These are phyloP conservation scores for Euphorbia celastroides DNA, from an alignment of 441 rosid genomes.

Conservation along the genomic window DNA sequence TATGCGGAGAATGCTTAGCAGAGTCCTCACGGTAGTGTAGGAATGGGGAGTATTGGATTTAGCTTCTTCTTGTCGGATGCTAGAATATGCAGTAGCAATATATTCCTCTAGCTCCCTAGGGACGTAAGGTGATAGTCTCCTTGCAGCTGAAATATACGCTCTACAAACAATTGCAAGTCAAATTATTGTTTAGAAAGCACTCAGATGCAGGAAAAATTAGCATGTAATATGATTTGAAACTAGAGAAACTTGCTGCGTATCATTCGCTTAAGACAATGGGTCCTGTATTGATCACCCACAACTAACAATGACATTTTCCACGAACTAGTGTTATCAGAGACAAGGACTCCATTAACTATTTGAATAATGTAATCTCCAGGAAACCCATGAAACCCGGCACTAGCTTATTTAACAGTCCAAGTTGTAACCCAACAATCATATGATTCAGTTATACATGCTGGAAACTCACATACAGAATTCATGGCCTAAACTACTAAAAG, in stretches of 20 bases:
- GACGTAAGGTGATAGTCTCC: constrained; percentile 75
- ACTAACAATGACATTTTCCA: background rate
- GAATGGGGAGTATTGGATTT: constrained; percentile 87
- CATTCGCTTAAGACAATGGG: background rate
- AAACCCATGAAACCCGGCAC: background rate
- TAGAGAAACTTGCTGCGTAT: background rate
- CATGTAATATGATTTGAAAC: background rate
- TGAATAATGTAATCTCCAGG: background rate
- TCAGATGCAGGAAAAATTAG: constrained; percentile 1
- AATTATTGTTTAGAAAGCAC: constrained; percentile 8
- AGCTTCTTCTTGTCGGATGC: constrained; percentile 97
- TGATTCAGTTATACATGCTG: constrained; percentile 2
- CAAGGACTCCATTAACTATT: background rate
- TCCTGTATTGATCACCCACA: background rate
- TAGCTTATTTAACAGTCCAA: background rate
- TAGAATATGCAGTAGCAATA: constrained; percentile 86
- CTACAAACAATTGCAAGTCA: constrained; percentile 32
- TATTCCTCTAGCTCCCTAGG: constrained; percentile 94
- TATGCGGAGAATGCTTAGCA: constrained; percentile 93
- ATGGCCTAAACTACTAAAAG: background rate
- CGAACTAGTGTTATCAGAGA: background rate
- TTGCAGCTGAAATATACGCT: constrained; percentile 94
- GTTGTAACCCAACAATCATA: background rate
- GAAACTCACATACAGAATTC: background rate
- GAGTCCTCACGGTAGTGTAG: constrained; percentile 91